Evolutionary conservation across 129 eudicot genomes (phyloP).

Genomic region (Chrysanthemum makinoi): DNA sequence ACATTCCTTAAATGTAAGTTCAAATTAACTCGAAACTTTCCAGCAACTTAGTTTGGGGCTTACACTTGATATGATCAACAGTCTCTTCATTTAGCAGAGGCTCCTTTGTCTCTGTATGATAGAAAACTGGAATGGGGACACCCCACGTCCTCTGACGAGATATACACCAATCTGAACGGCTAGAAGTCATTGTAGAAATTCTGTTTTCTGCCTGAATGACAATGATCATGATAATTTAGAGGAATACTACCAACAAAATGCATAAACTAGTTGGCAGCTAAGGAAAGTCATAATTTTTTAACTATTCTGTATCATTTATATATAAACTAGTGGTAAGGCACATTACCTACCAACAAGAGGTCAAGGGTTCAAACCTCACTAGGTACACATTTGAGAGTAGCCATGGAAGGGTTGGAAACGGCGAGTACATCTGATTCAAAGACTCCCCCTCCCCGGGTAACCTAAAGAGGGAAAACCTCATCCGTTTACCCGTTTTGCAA

Average conservation of each 20-base stretch:
- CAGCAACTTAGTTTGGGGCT: neutral
- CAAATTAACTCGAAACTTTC: neutral
- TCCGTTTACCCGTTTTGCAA: too few relatives aligned
- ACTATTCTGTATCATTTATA: neutral
- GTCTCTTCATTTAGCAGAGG: constrained; percentile 91
- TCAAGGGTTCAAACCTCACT: too few relatives aligned
- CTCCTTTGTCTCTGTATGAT: constrained; percentile 82
- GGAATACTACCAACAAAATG: too few relatives aligned
- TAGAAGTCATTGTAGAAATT: constrained; percentile 77
- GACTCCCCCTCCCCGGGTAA: too few relatives aligned
- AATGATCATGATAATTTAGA: neutral
- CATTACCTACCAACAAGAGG: too few relatives aligned
- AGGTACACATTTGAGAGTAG: too few relatives aligned
- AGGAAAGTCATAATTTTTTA: too few relatives aligned
- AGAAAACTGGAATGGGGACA: constrained; percentile 96
- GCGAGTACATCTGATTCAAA: too few relatives aligned
- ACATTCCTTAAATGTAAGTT: constrained; percentile 6
- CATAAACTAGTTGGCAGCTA: too few relatives aligned
- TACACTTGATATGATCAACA: constrained; percentile 81
- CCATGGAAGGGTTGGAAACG: too few relatives aligned
- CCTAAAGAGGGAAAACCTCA: too few relatives aligned
- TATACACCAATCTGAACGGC: constrained; percentile 99
- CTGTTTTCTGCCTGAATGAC: constrained; percentile 73
- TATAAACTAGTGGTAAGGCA: neutral
- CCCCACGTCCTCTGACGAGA: constrained; percentile 99